Conservation (phyloP, 2,329 filamentous ascomycete species). For the Fusarium dimerum region DNA sequence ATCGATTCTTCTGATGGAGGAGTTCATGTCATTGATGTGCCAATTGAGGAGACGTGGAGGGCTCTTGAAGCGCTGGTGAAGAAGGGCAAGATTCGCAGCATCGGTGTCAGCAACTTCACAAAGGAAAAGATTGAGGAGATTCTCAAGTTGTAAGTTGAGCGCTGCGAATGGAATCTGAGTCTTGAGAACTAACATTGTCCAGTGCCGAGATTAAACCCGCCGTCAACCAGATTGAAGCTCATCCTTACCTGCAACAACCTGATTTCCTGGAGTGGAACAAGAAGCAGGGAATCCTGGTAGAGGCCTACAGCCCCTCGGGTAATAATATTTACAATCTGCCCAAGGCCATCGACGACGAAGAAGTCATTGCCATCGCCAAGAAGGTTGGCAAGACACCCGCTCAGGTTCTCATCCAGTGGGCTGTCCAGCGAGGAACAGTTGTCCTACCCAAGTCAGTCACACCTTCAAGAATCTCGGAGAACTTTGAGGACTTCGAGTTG, state of each 20-base stretch:
- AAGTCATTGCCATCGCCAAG: slow-evolving; percentile 51
- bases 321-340: not conserved
- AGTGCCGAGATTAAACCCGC: not conserved
- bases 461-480: slow-evolving; percentile 49
- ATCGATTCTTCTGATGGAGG: slow-evolving; percentile 25
- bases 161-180: too few relatives aligned
- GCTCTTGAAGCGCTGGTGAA: slow-evolving; percentile 37
- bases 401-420: slow-evolving; percentile 54
- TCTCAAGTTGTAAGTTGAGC: not conserved
- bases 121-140: slow-evolving; percentile 43
- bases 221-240: not conserved
- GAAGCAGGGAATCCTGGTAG: not conserved
- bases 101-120: slow-evolving; percentile 55
- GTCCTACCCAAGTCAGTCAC: slow-evolving; percentile 58
- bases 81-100: slow-evolving; percentile 42
- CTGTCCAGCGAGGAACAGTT: slow-evolving; percentile 52
- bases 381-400: slow-evolving; percentile 49
- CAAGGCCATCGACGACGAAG: slow-evolving; percentile 40
- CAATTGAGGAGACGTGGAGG: not conserved
- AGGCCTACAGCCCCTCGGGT: not conserved
- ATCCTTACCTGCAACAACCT: not conserved
- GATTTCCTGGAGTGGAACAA: not conserved
- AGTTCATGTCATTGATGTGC: not conserved
- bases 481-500: slow-evolving; percentile 36
- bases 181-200: not conserved